phyloP scores from a whole-genome alignment of 176 grass and related monocot species.

The Calamus simplicifolius region DNA sequence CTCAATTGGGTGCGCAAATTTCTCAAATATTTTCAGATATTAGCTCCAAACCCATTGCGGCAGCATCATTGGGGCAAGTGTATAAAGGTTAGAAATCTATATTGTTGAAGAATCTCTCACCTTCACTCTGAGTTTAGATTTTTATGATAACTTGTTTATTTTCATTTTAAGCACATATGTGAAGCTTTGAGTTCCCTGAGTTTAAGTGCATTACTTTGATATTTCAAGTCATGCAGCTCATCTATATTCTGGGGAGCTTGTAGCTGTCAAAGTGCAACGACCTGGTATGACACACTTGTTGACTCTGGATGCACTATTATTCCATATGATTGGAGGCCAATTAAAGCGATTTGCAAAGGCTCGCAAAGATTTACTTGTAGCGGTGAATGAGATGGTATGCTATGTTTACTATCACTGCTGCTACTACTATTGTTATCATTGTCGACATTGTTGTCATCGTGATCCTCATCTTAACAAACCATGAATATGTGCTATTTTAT shows the following conservation, averaged over 20 bases:
- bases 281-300: conserved; percentile 83
- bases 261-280: conserved; percentile 93
- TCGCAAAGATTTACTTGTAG: conserved; percentile 92
- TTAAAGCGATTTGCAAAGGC: conserved; percentile 93
- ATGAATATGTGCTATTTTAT: too few species aligned
- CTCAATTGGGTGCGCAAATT: conserved; percentile 64
- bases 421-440: neutral
- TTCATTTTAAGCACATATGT: conserved; percentile 25
- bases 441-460: neutral
- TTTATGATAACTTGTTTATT: conserved; percentile 23
- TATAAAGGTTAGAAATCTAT: conserved; percentile 74
- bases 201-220: conserved; percentile 92
- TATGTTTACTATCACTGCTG: conserved; percentile 19
- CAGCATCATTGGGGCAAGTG: conserved; percentile 94
- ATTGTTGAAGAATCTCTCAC: conserved; percentile 5
- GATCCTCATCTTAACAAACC: too few species aligned
- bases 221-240: conserved; percentile 98
- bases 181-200: conserved; percentile 33
- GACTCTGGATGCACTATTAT: conserved; percentile 87
- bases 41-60: conserved; percentile 67
- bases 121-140: neutral
- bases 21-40: conserved; percentile 83
- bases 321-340: conserved; percentile 95
- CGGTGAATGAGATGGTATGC: conserved; percentile 89
- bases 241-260: conserved; percentile 89